phyloP scores from a whole-genome alignment of 2,329 filamentous ascomycete species.

The Hirsutella minnesotensis region DNA sequence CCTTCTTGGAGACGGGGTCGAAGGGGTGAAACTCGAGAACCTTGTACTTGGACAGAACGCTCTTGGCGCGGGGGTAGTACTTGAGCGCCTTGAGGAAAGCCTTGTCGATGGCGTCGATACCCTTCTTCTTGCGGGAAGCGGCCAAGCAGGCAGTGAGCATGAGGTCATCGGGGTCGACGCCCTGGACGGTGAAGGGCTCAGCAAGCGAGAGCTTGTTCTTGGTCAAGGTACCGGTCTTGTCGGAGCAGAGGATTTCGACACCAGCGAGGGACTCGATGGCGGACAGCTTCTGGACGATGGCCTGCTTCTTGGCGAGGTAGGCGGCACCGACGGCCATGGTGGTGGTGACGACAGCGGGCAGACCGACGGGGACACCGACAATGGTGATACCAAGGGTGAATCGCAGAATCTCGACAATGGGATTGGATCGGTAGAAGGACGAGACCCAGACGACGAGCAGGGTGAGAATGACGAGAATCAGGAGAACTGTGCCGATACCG shows the following conservation, averaged over 20 bases:
- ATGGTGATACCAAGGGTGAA: constrained; percentile 86
- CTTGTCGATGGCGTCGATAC: constrained; percentile 90
- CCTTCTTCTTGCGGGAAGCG: constrained; percentile 88
- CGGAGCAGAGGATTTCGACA: constrained; percentile 87
- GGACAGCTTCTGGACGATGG: constrained; percentile 84
- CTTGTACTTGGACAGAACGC: constrained; percentile 70
- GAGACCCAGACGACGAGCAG: constrained; percentile 76
- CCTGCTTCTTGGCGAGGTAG: constrained; percentile 84
- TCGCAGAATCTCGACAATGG: constrained; percentile 65
- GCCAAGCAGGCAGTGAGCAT: constrained; percentile 88
- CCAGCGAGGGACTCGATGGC: constrained; percentile 87
- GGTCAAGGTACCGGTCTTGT: constrained; percentile 88
- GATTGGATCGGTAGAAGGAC: constrained; percentile 78
- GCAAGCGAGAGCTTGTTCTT: constrained; percentile 88
- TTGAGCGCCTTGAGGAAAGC: constrained; percentile 80
- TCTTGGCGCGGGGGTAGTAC: constrained; percentile 73
- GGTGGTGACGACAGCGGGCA: constrained; percentile 84
- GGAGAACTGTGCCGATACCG: constrained; percentile 69
- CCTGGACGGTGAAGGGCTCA: constrained; percentile 72
- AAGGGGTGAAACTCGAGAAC: constrained; percentile 79
- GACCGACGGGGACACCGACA: constrained; percentile 85
- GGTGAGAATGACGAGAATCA: constrained; percentile 70
- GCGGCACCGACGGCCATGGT: constrained; percentile 91
- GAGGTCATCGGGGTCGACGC: constrained; percentile 75
- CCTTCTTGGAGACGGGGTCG: constrained; percentile 89